Conservation (phyloP, 2,329 filamentous ascomycete species). For the Arthrobotrys iridis region DNA sequence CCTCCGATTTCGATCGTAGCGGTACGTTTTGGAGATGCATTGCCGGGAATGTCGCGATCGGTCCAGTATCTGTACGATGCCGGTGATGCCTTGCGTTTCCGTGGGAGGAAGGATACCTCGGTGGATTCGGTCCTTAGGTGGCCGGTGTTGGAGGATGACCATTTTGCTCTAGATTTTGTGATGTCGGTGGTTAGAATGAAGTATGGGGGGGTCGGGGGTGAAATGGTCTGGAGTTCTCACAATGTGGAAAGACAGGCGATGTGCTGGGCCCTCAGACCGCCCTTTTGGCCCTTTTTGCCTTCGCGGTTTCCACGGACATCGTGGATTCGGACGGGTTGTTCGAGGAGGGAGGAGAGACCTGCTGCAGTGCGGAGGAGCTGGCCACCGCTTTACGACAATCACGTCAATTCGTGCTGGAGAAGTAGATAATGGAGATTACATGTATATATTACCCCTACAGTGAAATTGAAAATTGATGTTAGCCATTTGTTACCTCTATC, state of each 20-base stretch:
- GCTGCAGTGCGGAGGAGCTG: constrained; percentile 70
- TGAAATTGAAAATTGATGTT: constrained; percentile 25
- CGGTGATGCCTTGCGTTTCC: constrained; percentile 15
- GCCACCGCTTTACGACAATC: constrained; percentile 67
- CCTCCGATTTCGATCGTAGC: constrained; percentile 63
- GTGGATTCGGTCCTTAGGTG: constrained; percentile 68
- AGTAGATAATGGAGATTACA: constrained; percentile 23
- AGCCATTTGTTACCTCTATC: neutral
- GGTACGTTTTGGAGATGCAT: constrained; percentile 35
- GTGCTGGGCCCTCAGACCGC: constrained; percentile 72
- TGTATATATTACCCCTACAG: neutral
- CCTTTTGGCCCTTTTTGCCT: constrained; percentile 60
- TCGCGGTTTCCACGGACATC: constrained; percentile 69
- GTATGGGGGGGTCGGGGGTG: neutral
- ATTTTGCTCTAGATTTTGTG: constrained; percentile 27
- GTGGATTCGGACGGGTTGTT: constrained; percentile 67
- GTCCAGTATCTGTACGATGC: constrained; percentile 42
- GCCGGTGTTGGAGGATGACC: constrained; percentile 60
- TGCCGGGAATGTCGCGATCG: constrained; percentile 60
- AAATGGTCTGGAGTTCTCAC: neutral
- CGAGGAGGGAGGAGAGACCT: constrained; percentile 68
- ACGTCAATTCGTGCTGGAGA: neutral
- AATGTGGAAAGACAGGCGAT: constrained; percentile 65
- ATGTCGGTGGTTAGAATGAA: neutral
- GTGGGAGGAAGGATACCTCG: constrained; percentile 60